phyloP scores from a whole-genome alignment of 768 basidiomycete genomes.

The Pulveroboletus sp. region DNA sequence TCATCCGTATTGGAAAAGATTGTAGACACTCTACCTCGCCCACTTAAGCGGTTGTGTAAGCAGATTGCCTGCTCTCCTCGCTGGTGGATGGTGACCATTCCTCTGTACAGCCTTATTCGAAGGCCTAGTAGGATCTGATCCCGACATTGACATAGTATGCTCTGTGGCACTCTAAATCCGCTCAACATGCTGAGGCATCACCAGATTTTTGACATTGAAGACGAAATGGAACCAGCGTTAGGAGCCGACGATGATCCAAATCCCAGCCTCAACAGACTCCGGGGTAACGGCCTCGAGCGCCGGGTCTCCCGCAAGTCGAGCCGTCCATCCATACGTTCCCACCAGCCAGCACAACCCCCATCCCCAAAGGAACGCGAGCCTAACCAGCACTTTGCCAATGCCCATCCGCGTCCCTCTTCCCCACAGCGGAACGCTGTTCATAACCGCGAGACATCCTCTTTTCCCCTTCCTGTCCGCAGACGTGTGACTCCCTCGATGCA shows the following conservation, averaged over 20 bases:
- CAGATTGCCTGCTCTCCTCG: constrained; percentile 3
- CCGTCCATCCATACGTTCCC: constrained; percentile 31
- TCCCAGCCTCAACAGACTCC: constrained; percentile 13
- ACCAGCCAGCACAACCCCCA: constrained; percentile 14
- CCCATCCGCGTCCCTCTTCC: constrained; percentile 2
- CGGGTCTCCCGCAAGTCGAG: constrained; percentile 33
- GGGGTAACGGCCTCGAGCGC: constrained; percentile 17
- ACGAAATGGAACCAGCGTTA: constrained; percentile 36
- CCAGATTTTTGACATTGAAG: constrained; percentile 79
- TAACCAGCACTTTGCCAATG: constrained; percentile 2
- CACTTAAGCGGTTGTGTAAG: constrained; percentile 71
- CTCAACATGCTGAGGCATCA: neutral
- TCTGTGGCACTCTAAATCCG: neutral
- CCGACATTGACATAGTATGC: constrained; percentile 73
- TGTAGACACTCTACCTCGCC: constrained; percentile 74
- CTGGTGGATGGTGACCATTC: neutral
- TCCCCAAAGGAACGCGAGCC: constrained; percentile 21
- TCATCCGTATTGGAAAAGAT: constrained; percentile 63
- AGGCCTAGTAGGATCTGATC: constrained; percentile 65
- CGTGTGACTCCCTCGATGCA: constrained; percentile 19
- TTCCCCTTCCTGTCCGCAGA: constrained; percentile 16
- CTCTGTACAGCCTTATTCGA: constrained; percentile 68
- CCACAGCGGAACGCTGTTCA: constrained; percentile 6
- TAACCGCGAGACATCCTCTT: constrained; percentile 13
- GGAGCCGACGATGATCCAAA: constrained; percentile 10